Evolutionary conservation across 495 filamentous ascomycete species (phyloP).

Genomic region (Filosporella fistucella): DNA sequence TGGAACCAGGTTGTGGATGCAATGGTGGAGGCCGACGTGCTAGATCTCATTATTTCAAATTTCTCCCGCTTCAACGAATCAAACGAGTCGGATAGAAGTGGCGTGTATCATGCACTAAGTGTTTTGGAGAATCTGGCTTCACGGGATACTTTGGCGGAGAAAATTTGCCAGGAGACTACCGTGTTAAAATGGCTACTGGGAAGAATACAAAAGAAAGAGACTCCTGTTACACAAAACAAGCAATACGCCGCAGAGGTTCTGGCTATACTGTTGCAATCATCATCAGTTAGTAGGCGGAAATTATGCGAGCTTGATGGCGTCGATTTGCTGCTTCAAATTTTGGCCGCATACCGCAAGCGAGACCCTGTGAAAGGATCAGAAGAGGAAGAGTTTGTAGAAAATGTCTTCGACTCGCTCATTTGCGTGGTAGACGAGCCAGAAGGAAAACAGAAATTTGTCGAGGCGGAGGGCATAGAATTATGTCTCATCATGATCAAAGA

Average conservation of each 20-base stretch:
- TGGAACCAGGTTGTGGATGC: slow-evolving; percentile 80
- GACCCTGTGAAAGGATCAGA: slow-evolving; percentile 84
- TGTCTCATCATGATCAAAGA: slow-evolving; percentile 84
- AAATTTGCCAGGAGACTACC: slow-evolving; percentile 60
- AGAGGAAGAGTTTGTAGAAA: slow-evolving; percentile 93
- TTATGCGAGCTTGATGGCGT: slow-evolving; percentile 67
- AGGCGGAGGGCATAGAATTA: slow-evolving; percentile 90
- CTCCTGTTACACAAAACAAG: slow-evolving; percentile 74
- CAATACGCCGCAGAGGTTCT: slow-evolving; percentile 93
- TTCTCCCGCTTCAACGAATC: slow-evolving; percentile 77
- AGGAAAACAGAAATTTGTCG: slow-evolving; percentile 79
- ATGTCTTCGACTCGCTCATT: slow-evolving; percentile 79
- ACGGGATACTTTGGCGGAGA: slow-evolving; percentile 58
- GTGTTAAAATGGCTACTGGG: slow-evolving; percentile 73
- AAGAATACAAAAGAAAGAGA: slow-evolving; percentile 61
- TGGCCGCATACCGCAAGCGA: slow-evolving; percentile 82
- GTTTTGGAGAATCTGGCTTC: slow-evolving; percentile 86
- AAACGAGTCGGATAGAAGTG: slow-evolving; percentile 72
- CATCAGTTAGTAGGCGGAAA: slow-evolving; percentile 54
- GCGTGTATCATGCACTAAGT: slow-evolving; percentile 80
- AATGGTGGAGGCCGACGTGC: slow-evolving; percentile 75
- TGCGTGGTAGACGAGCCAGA: slow-evolving; percentile 70
- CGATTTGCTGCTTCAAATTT: slow-evolving; percentile 75
- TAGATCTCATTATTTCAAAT: slow-evolving; percentile 81
- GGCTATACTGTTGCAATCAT: slow-evolving; percentile 77